phyloP scores from a whole-genome alignment of 768 basidiomycete genomes.

The Lenzites betulinus region DNA sequence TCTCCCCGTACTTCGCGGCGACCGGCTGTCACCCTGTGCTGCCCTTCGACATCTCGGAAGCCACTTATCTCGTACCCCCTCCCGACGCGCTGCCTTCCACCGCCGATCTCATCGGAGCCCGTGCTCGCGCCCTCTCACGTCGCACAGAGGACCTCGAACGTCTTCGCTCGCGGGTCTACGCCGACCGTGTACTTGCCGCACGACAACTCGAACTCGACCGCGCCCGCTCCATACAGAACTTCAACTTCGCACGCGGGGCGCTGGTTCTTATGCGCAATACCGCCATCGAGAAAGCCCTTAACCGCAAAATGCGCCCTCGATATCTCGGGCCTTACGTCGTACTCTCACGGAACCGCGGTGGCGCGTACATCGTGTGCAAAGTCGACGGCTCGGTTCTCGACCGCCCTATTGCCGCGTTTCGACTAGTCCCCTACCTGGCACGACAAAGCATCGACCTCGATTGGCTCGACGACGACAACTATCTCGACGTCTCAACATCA shows the following conservation, averaged over 20 bases:
- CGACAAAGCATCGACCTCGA: neutral
- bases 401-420: constrained; percentile 24
- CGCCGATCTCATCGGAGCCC: constrained; percentile 20
- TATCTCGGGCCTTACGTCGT: constrained; percentile 34
- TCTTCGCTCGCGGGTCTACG: constrained; percentile 12
- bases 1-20: constrained; percentile 31
- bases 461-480: neutral
- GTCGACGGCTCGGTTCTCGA: constrained; percentile 27
- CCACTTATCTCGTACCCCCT: constrained; percentile 19
- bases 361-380: constrained; percentile 31
- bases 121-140: constrained; percentile 18
- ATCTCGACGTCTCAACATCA: constrained; percentile 5
- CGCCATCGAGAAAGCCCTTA: constrained; percentile 27
- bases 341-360: constrained; percentile 23
- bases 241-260: constrained; percentile 30
- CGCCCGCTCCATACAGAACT: constrained; percentile 25
- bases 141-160: constrained; percentile 12
- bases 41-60: constrained; percentile 26
- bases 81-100: constrained; percentile 9
- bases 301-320: constrained; percentile 28
- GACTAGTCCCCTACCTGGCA: constrained; percentile 26
- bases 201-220: constrained; percentile 21
- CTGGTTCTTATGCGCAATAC: constrained; percentile 35
- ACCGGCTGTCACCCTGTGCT: constrained; percentile 25
- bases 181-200: constrained; percentile 3